Percentiles rank a stretch among this genome's conserved stretches.
phyloP scores from a whole-genome alignment of 2,329 filamentous ascomycete species.

The Hypoxylon sp. region DNA sequence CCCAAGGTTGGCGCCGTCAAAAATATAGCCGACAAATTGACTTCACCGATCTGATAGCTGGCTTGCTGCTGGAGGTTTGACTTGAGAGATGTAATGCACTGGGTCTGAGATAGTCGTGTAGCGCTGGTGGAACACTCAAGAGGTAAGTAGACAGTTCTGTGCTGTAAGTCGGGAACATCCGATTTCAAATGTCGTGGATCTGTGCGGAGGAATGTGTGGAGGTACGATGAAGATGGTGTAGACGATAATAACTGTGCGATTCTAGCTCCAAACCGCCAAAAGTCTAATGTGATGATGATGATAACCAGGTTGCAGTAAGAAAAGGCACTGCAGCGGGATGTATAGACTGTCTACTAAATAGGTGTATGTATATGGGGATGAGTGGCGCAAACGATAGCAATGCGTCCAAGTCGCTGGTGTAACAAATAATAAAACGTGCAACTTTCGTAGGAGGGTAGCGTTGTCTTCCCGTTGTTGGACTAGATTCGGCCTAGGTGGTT shows the following conservation, averaged over 20 bases:
- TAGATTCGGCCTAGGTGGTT: slow-evolving; percentile 28
- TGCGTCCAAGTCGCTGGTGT: slow-evolving; percentile 11
- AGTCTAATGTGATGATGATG: slow-evolving; percentile 18
- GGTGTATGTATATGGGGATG: slow-evolving; percentile 11
- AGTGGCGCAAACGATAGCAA: slow-evolving; percentile 22
- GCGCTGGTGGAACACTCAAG: slow-evolving; percentile 16
- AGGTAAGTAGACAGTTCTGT: slow-evolving; percentile 17
- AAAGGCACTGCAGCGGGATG: too few relatives aligned
- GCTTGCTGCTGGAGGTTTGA: background rate
- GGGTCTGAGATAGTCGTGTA: slow-evolving; percentile 8
- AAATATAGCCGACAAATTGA: slow-evolving; percentile 32
- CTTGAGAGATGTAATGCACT: background rate
- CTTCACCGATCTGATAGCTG: slow-evolving; percentile 23
- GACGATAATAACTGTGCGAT: slow-evolving; percentile 3
- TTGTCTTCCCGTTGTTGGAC: slow-evolving; percentile 32
- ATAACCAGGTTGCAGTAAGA: slow-evolving; percentile 5
- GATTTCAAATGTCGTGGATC: slow-evolving; percentile 27
- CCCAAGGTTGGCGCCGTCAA: slow-evolving; percentile 21
- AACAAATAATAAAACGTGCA: slow-evolving; percentile 27
- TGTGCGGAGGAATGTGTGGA: slow-evolving; percentile 4
- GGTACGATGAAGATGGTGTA: slow-evolving; percentile 7
- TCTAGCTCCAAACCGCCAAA: slow-evolving; percentile 23
- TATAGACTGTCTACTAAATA: too few relatives aligned
- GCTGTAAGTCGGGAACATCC: slow-evolving; percentile 25
- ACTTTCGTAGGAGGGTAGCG: slow-evolving; percentile 19